These are phyloP conservation scores for Lentinus brumalis DNA, from an alignment of 768 basidiomycete species.

Conservation along the genomic window DNA sequence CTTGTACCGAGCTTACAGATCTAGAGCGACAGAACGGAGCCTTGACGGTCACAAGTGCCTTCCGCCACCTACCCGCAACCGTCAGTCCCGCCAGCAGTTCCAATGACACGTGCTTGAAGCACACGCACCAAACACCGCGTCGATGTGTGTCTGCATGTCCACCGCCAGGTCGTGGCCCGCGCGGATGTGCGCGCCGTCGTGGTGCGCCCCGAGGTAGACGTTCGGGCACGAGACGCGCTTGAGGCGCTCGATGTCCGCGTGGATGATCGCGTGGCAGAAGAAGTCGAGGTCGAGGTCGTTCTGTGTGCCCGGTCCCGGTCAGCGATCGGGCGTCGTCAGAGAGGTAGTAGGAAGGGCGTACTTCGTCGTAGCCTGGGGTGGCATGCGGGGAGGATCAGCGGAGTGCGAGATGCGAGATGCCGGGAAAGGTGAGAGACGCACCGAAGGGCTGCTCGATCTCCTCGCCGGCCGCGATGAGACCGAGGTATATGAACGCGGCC, in stretches of 20 bases:
- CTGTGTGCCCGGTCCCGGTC: slow-evolving; percentile 29
- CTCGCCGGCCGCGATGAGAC: slow-evolving; percentile 71
- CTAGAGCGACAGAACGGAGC: too few relatives aligned
- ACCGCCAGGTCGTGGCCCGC: not conserved
- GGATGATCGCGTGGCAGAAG: slow-evolving; percentile 59
- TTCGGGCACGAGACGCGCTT: slow-evolving; percentile 54
- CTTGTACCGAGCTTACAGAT: too few relatives aligned
- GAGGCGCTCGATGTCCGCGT: slow-evolving; percentile 56
- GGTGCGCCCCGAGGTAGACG: slow-evolving; percentile 26
- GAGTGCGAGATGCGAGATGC: not conserved
- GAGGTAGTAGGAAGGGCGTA: slow-evolving; percentile 28
- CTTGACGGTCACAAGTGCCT: too few relatives aligned
- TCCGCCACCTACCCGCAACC: too few relatives aligned
- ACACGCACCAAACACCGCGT: slow-evolving; percentile 24
- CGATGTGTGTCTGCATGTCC: slow-evolving; percentile 11
- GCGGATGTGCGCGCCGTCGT: not conserved
- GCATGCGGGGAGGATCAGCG: not conserved
- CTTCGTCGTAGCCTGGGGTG: slow-evolving; percentile 58
- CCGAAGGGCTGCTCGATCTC: slow-evolving; percentile 73
- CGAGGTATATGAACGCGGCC: slow-evolving; percentile 74
- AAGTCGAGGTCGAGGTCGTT: slow-evolving; percentile 71
- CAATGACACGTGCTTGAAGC: too few relatives aligned
- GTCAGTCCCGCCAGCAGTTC: too few relatives aligned
- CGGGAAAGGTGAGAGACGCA: slow-evolving; percentile 27
- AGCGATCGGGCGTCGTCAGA: not conserved